Percentiles rank a stretch among this genome's conserved stretches.
These are phyloP conservation scores for Leccinum obscurum DNA, from an alignment of 768 basidiomycete species.

Conservation along the genomic window DNA sequence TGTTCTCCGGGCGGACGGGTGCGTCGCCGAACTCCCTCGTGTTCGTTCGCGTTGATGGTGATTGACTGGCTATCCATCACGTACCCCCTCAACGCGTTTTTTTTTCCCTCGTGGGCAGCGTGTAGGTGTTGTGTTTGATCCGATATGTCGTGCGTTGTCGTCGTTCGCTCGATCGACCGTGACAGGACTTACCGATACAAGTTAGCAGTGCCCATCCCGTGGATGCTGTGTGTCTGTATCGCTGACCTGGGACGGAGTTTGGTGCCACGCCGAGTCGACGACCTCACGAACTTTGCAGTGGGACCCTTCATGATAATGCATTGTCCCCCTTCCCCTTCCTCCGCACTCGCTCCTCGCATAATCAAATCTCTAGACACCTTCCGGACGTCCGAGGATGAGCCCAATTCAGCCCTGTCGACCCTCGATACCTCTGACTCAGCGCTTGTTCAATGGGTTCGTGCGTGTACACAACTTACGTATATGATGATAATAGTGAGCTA, in stretches of 20 bases:
- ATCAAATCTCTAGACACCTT: neutral
- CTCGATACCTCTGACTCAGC: neutral
- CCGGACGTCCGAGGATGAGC: neutral
- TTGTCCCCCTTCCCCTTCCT: neutral
- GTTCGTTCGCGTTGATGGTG: neutral
- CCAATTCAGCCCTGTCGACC: neutral
- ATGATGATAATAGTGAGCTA: neutral
- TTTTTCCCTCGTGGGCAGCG: neutral
- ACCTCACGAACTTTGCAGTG: neutral
- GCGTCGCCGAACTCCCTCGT: neutral
- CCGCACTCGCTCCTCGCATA: neutral
- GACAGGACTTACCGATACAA: neutral
- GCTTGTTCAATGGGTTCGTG: neutral
- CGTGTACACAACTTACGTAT: neutral
- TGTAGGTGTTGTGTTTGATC: neutral
- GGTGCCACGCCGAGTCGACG: fast-evolving
- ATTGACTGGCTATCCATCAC: neutral
- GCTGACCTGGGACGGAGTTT: neutral
- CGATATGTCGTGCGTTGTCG: neutral
- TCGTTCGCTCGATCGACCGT: neutral
- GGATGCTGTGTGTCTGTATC: neutral
- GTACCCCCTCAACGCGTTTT: neutral
- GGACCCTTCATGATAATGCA: neutral
- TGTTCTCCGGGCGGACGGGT: neutral
- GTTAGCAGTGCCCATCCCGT: neutral